phyloP scores from a whole-genome alignment of 2,329 filamentous ascomycete genomes.

The Trichoderma arundinaceum region DNA sequence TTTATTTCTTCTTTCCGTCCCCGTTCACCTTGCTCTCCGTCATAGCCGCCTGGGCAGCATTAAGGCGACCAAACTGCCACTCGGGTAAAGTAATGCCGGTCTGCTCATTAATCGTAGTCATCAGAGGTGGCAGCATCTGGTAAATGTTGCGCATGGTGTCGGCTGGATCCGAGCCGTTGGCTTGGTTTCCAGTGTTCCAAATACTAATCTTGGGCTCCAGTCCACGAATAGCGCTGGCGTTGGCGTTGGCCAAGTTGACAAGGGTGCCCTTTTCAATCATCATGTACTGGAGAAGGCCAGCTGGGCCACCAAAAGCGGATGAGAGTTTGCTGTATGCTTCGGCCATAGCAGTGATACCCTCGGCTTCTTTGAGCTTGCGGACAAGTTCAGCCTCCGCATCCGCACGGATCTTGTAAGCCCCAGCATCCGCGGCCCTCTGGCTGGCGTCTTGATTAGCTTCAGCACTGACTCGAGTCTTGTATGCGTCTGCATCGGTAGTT shows the following conservation, averaged over 20 bases:
- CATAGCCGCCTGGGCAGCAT: slow-evolving; percentile 45
- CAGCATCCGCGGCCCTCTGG: slow-evolving; percentile 59
- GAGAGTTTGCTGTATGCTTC: slow-evolving; percentile 77
- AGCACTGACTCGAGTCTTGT: slow-evolving; percentile 66
- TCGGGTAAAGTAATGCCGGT: slow-evolving; percentile 80
- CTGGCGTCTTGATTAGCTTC: slow-evolving; percentile 60
- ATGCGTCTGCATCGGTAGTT: slow-evolving; percentile 56
- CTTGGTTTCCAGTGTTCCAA: slow-evolving; percentile 72
- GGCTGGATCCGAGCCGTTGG: slow-evolving; percentile 60
- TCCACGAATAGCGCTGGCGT: slow-evolving; percentile 75
- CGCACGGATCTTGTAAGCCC: slow-evolving; percentile 48
- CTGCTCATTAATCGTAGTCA: slow-evolving; percentile 87
- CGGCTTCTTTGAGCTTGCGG: slow-evolving; percentile 72
- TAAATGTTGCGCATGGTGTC: slow-evolving; percentile 75
- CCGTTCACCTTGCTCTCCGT: slow-evolving; percentile 33
- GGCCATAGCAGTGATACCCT: slow-evolving; percentile 77
- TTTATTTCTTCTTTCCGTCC: slow-evolving; percentile 17
- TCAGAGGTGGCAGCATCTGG: slow-evolving; percentile 80
- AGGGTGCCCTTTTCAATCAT: slow-evolving; percentile 87
- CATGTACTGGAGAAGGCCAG: slow-evolving; percentile 79
- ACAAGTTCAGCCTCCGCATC: slow-evolving; percentile 66
- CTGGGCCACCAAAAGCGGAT: slow-evolving; percentile 75
- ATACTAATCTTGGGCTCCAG: slow-evolving; percentile 88
- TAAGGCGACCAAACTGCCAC: slow-evolving; percentile 68
- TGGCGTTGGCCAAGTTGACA: slow-evolving; percentile 76